Percentiles rank a stretch among this genome's conserved stretches.
phyloP scores from a whole-genome alignment of 108 stramenopile genomes.

The Cyclotella choctawhatcheeana region DNA sequence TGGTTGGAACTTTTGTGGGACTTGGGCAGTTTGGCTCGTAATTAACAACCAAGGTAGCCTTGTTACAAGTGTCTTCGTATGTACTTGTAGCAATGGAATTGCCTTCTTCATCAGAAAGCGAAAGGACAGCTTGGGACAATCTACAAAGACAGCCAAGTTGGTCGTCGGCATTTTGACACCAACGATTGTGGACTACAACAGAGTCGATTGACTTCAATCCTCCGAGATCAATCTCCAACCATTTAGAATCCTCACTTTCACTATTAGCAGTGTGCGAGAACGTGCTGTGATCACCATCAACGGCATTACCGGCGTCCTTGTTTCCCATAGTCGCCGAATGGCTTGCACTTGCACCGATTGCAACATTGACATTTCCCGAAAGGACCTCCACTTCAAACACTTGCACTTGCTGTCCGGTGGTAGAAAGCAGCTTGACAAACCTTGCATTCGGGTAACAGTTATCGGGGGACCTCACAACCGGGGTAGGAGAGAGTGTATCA shows the following conservation, averaged over 20 bases:
- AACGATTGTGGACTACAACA: slow-evolving; percentile 9
- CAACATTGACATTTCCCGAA: slow-evolving; percentile 6
- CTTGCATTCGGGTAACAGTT: slow-evolving; percentile 13
- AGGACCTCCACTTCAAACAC: slow-evolving; percentile 17
- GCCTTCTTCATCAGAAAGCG: neutral
- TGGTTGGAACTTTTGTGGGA: neutral
- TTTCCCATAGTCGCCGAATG: neutral
- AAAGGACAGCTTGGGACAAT: slow-evolving; percentile 8
- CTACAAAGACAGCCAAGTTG: neutral
- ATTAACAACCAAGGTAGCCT: slow-evolving; percentile 2
- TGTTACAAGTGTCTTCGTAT: neutral
- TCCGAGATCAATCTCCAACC: slow-evolving; percentile 8
- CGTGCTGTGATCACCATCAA: neutral
- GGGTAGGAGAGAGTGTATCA: slow-evolving; percentile 1
- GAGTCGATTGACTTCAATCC: neutral
- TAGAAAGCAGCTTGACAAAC: slow-evolving; percentile 11
- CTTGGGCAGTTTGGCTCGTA: slow-evolving; percentile 5
- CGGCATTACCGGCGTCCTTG: neutral
- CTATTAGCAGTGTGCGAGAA: slow-evolving; percentile 1
- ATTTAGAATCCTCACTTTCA: neutral
- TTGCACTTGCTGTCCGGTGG: neutral
- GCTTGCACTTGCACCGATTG: neutral
- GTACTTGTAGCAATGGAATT: neutral
- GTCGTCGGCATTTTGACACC: neutral
- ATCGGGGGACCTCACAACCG: neutral